Evolutionary conservation across 2,329 filamentous ascomycete genomes (phyloP).

Genomic region (Huntiella omanensis): DNA sequence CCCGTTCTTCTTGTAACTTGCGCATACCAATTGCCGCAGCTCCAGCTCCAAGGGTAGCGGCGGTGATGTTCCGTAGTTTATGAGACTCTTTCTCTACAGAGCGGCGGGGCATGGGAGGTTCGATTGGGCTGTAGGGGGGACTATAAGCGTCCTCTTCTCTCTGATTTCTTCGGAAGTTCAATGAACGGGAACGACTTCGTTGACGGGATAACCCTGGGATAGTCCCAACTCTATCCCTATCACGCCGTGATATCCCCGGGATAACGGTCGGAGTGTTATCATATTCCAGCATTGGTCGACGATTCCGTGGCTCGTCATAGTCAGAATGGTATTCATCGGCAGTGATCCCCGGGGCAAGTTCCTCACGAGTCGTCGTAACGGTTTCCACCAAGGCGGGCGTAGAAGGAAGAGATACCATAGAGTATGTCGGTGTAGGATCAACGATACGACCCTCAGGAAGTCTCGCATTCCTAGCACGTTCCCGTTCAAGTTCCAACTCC

Average conservation of each 20-base stretch:
- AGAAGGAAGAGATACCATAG: constrained; percentile 5
- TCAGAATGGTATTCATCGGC: too few species aligned
- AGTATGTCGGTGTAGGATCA: constrained; percentile 7
- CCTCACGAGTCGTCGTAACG: not conserved
- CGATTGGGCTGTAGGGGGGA: not conserved
- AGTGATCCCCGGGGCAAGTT: not conserved
- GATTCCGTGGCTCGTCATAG: too few species aligned
- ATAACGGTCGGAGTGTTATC: not conserved
- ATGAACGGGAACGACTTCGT: not conserved
- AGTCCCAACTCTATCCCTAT: not conserved
- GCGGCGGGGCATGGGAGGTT: constrained; percentile 1
- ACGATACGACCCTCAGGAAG: not conserved
- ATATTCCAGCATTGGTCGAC: not conserved
- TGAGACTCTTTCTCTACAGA: constrained; percentile 25
- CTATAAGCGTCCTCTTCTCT: not conserved
- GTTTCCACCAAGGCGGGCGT: not conserved
- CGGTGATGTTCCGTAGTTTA: constrained; percentile 36
- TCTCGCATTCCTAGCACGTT: not conserved
- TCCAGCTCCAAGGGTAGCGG: constrained; percentile 34
- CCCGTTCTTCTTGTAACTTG: constrained; percentile 29
- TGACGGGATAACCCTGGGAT: not conserved
- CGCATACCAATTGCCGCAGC: constrained; percentile 46
- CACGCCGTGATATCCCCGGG: not conserved
- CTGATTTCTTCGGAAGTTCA: not conserved
- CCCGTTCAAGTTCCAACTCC: constrained; percentile 15